Percentiles rank a stretch among this genome's conserved stretches.
Evolutionary conservation across 257 asterid genomes (phyloP).

Genomic region (Fraxinus pennsylvanica): DNA sequence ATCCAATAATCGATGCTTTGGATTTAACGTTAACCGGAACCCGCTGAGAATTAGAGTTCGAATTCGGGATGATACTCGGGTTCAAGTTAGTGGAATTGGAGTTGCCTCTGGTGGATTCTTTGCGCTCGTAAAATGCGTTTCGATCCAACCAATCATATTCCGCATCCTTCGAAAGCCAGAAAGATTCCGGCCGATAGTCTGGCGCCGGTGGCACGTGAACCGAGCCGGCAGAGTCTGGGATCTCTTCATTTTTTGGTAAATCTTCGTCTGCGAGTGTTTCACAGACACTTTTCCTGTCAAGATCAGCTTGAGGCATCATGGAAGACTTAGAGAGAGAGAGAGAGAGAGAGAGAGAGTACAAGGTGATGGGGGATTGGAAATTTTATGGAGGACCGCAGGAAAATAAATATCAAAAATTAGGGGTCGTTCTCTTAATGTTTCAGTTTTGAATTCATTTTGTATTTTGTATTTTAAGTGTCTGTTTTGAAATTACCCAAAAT

Average conservation of each 20-base stretch:
- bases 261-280: constrained; percentile 39
- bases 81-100: constrained; percentile 35
- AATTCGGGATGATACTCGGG: constrained; percentile 29
- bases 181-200: constrained; percentile 63
- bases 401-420: neutral
- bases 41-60: constrained; percentile 58
- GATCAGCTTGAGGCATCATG: constrained; percentile 61
- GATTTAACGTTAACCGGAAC: constrained; percentile 45
- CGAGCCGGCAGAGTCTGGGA: constrained; percentile 6
- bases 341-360: neutral
- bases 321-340: constrained; percentile 5
- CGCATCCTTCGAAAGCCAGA: constrained; percentile 65
- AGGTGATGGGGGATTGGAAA: neutral
- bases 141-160: constrained; percentile 72
- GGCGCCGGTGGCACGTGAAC: constrained; percentile 21
- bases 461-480: too few species aligned
- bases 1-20: constrained; percentile 61
- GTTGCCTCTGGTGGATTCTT: constrained; percentile 59
- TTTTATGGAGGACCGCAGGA: neutral
- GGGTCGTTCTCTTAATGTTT: too few species aligned
- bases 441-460: too few species aligned
- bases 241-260: constrained; percentile 20
- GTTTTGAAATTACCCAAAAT: too few species aligned
- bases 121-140: constrained; percentile 60
- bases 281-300: constrained; percentile 60